Conservation (phyloP, 495 filamentous ascomycete genomes). For the Penicillium turbatum region DNA sequence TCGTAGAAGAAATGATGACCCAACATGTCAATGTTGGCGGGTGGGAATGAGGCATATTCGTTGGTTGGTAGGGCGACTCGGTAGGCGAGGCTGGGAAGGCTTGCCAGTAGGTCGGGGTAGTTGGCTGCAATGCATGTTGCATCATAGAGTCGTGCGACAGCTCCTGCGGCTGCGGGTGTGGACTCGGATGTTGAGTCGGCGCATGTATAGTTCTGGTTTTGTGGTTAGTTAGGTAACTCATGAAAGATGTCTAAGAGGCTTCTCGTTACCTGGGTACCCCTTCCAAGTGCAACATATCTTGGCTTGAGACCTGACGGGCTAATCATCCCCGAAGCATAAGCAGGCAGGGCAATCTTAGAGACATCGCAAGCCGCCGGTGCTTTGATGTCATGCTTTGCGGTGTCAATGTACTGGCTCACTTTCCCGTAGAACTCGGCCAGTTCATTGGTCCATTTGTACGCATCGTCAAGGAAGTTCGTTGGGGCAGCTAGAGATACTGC, state of each 20-base stretch:
- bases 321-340: conserved; percentile 49
- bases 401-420: conserved; percentile 39
- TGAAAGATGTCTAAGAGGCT: background rate
- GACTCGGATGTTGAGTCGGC: conserved; percentile 50
- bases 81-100: conserved; percentile 41
- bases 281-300: conserved; percentile 77
- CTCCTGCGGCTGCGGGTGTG: conserved; percentile 62
- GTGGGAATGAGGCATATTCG: conserved; percentile 29
- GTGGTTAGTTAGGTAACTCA: background rate
- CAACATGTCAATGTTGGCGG: conserved; percentile 55
- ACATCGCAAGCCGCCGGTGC: conserved; percentile 31
- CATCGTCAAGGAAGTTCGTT: conserved; percentile 28
- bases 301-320: conserved; percentile 54
- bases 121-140: conserved; percentile 70
- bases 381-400: conserved; percentile 15
- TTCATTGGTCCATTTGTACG: conserved; percentile 37
- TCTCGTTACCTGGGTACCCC: conserved; percentile 61
- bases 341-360: conserved; percentile 38
- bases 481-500: conserved; percentile 37
- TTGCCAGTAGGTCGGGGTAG: conserved; percentile 56
- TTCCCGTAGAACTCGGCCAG: conserved; percentile 35
- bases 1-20: conserved; percentile 78
- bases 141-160: conserved; percentile 84
- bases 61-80: conserved; percentile 40
- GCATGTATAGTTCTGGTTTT: conserved; percentile 81